A percentile compares a stretch with the other conserved stretches of the same genome.
Conservation (phyloP, 371 early-diverging fungal species). For the Mucor indicus region DNA sequence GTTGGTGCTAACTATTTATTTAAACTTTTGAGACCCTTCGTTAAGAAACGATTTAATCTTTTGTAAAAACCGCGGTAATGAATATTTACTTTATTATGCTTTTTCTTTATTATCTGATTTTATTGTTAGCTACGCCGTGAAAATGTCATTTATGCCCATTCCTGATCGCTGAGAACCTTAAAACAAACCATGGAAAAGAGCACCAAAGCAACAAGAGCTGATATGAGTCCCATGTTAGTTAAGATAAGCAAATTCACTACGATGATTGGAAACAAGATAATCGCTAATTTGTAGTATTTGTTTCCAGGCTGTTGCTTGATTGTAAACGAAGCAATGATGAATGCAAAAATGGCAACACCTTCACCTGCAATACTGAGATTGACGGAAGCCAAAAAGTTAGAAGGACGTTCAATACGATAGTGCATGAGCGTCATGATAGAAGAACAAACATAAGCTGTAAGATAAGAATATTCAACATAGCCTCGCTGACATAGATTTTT, state of each 20-base stretch:
- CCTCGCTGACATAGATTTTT: constrained; percentile 3
- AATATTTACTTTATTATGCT: no score
- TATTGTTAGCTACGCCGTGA: no score
- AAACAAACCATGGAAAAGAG: no score
- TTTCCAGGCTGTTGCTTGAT: constrained; percentile 3
- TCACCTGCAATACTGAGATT: constrained; percentile 7
- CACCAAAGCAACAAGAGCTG: no score
- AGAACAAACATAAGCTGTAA: constrained; percentile 4
- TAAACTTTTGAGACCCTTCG: no score
- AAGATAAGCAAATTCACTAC: not conserved
- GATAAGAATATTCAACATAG: constrained; percentile 3
- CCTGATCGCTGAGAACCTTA: no score
- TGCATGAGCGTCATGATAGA: constrained; percentile 9
- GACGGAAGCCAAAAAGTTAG: not conserved
- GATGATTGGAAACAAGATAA: not conserved
- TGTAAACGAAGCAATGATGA: not conserved
- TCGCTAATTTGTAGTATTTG: constrained; percentile 6
- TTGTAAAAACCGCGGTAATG: no score
- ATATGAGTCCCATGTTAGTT: not conserved
- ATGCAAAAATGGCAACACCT: not conserved
- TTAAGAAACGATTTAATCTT: no score
- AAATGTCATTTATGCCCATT: no score
- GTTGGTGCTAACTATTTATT: no score
- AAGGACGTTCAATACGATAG: constrained; percentile 5
- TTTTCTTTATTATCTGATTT: no score